phyloP scores from a whole-genome alignment of 768 basidiomycete genomes.

The Macrolepiota fuliginosa region DNA sequence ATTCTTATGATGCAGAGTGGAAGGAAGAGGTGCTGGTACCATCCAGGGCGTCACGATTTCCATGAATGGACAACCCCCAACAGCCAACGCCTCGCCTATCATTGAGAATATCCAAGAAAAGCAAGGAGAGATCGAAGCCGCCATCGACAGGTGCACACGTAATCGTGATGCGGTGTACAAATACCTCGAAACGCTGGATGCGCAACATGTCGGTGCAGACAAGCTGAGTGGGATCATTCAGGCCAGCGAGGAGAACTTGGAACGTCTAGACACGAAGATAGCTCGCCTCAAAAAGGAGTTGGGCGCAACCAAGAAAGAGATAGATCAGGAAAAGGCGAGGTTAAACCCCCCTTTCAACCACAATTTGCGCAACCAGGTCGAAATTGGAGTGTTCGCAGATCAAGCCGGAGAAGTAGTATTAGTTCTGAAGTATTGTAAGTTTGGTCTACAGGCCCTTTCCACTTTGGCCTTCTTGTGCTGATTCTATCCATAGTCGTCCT shows the following conservation, averaged over 20 bases:
- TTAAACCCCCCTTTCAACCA: conserved; percentile 11
- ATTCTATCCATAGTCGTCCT: conserved; percentile 18
- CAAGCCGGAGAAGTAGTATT: conserved; percentile 33
- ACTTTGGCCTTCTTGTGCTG: neutral
- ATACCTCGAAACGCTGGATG: conserved; percentile 31
- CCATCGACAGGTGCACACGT: conserved; percentile 27
- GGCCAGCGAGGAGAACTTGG: conserved; percentile 18
- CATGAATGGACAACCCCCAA: conserved; percentile 12
- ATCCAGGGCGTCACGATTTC: conserved; percentile 43
- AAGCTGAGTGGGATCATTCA: conserved; percentile 28
- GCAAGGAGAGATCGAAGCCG: conserved; percentile 22
- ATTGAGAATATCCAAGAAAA: conserved; percentile 24
- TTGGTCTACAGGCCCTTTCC: neutral
- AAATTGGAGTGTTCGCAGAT: conserved; percentile 35
- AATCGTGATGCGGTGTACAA: conserved; percentile 25
- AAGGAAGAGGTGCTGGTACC: conserved; percentile 39
- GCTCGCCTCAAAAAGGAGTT: conserved; percentile 19
- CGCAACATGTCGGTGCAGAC: conserved; percentile 25
- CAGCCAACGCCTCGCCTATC: conserved; percentile 21
- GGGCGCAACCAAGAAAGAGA: conserved; percentile 22
- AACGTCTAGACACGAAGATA: conserved; percentile 22
- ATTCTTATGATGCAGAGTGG: conserved; percentile 29
- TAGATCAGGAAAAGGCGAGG: conserved; percentile 13
- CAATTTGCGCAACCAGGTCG: conserved; percentile 24
- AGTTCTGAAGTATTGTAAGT: conserved; percentile 35